A percentile compares a stretch with the other conserved stretches of the same genome.
Evolutionary conservation across 768 basidiomycete species (phyloP).

Genomic region (Leccinum subtestaceum): DNA sequence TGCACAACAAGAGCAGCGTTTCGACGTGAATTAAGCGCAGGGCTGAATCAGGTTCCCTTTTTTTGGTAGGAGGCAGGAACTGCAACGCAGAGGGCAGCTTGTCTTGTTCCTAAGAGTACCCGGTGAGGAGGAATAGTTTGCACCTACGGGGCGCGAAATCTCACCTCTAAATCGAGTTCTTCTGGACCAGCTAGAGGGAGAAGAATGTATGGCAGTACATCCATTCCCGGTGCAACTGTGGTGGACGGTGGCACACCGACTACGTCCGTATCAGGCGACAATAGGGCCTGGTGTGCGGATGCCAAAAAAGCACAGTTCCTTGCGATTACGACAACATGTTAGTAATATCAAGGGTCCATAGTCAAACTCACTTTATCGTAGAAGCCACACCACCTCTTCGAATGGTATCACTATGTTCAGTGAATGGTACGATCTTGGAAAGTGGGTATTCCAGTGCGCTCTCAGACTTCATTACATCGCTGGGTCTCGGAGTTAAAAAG

Average conservation of each 20-base stretch:
- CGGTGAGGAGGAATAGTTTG: background rate
- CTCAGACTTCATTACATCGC: slow-evolving; percentile 44
- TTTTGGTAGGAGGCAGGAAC: slow-evolving; percentile 83
- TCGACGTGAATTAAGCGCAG: slow-evolving; percentile 87
- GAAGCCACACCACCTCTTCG: slow-evolving; percentile 85
- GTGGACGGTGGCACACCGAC: slow-evolving; percentile 59
- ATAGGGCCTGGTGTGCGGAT: slow-evolving; percentile 65
- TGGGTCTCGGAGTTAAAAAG: slow-evolving; percentile 68
- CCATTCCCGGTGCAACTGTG: slow-evolving; percentile 68
- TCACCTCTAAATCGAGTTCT: slow-evolving; percentile 88
- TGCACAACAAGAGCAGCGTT: slow-evolving; percentile 82
- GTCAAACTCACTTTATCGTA: slow-evolving; percentile 69
- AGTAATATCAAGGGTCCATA: background rate
- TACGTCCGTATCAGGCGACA: slow-evolving; percentile 58
- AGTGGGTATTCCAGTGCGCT: slow-evolving; percentile 72
- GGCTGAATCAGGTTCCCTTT: slow-evolving; percentile 71
- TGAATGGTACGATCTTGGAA: slow-evolving; percentile 79
- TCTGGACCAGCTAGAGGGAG: slow-evolving; percentile 93
- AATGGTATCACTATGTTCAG: slow-evolving; percentile 85
- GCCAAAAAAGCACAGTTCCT: slow-evolving; percentile 81
- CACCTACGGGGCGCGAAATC: slow-evolving; percentile 5
- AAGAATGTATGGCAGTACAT: slow-evolving; percentile 80
- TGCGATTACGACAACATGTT: slow-evolving; percentile 12
- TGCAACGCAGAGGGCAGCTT: slow-evolving; percentile 80
- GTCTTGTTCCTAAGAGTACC: slow-evolving; percentile 75